Percentiles rank a stretch among this genome's conserved stretches.
Conservation (phyloP, 192 early-diverging fungal genomes). For the Chytriomyces sp. region DNA sequence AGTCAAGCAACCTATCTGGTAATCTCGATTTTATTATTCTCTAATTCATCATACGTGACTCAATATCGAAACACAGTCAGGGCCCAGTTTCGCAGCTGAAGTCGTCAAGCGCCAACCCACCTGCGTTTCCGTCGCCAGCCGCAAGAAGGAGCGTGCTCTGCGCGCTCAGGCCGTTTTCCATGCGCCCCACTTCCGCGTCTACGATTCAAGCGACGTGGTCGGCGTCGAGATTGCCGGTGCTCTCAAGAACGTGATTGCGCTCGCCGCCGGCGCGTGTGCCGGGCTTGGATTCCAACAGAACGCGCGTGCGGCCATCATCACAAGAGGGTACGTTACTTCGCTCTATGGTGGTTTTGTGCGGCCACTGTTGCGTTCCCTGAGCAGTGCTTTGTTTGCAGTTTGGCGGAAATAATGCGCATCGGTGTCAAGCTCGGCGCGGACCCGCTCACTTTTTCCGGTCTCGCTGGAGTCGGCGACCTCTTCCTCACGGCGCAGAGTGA, state of each 20-base stretch:
- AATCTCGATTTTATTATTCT: background rate
- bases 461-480: conserved; percentile 51
- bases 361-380: conserved; percentile 45
- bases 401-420: conserved; percentile 50
- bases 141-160: conserved; percentile 27
- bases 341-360: background rate
- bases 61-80: conserved; percentile 23
- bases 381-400: conserved; percentile 42
- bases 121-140: conserved; percentile 48
- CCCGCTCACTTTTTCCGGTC: conserved; percentile 53
- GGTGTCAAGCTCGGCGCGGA: conserved; percentile 53
- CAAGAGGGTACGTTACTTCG: conserved; percentile 36
- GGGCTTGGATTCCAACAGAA: conserved; percentile 55
- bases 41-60: background rate
- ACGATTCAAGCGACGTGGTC: conserved; percentile 44
- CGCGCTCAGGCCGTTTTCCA: conserved; percentile 52
- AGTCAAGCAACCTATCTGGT: conserved; percentile 41
- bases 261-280: conserved; percentile 50
- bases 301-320: conserved; percentile 55
- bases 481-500: conserved; percentile 51
- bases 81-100: conserved; percentile 55
- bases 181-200: conserved; percentile 55
- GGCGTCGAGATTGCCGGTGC: conserved; percentile 55
- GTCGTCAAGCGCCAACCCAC: conserved; percentile 50
- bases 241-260: conserved; percentile 57